Conservation (phyloP, 192 early-diverging fungal genomes). For the Gamsiella multidivaricata region DNA sequence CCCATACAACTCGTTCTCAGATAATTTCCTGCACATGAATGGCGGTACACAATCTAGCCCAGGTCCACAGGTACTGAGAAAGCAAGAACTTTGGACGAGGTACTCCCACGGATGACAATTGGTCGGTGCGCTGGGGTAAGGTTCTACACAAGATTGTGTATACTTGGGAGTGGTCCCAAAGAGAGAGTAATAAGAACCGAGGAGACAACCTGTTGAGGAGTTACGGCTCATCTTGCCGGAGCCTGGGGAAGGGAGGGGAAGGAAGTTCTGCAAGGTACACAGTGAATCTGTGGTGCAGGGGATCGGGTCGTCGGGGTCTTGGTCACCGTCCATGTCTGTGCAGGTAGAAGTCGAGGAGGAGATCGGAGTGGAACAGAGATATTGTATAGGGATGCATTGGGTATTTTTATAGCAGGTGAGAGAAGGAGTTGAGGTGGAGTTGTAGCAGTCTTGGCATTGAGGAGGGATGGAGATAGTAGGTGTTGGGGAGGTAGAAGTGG, state of each 20-base stretch:
- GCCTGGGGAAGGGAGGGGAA: slow-evolving; percentile 11
- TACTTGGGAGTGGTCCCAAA: slow-evolving; percentile 16
- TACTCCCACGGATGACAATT: slow-evolving; percentile 36
- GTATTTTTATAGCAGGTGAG: slow-evolving; percentile 40
- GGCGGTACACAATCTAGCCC: slow-evolving; percentile 9
- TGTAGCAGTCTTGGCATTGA: slow-evolving; percentile 23
- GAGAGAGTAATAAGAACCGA: slow-evolving; percentile 26
- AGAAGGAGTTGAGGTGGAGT: slow-evolving; percentile 5
- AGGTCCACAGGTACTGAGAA: slow-evolving; percentile 23
- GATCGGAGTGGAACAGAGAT: slow-evolving; percentile 33
- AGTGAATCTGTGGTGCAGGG: slow-evolving; percentile 26
- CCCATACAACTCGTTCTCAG: neutral
- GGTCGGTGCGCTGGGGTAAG: neutral
- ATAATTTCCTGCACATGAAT: slow-evolving; percentile 4
- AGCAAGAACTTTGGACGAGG: slow-evolving; percentile 18
- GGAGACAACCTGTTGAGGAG: slow-evolving; percentile 1
- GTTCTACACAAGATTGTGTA: slow-evolving; percentile 18
- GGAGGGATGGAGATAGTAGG: slow-evolving; percentile 26
- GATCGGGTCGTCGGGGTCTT: slow-evolving; percentile 13
- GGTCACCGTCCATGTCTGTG: neutral
- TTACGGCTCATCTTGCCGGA: neutral
- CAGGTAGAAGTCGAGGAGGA: neutral
- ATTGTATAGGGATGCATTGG: slow-evolving; percentile 21
- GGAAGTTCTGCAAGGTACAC: slow-evolving; percentile 7
- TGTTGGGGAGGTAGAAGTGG: slow-evolving; percentile 14